Evolutionary conservation across 1,139 yeast species (phyloP).

Genomic region (Lodderomyces orthopsilosis): DNA sequence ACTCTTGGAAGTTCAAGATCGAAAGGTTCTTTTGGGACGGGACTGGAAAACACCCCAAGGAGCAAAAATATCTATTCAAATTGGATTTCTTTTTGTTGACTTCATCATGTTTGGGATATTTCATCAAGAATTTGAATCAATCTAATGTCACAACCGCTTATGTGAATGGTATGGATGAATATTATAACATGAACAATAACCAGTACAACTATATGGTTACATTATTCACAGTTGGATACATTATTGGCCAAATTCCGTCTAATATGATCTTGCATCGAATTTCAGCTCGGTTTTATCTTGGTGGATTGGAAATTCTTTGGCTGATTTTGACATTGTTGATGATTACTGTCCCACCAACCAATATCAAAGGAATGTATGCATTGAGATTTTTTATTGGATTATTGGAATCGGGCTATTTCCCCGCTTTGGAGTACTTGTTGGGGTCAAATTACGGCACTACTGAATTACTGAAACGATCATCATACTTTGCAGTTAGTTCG

Average conservation of each 20-base stretch:
- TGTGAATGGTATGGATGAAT: conserved; percentile 62
- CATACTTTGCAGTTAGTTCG: conserved; percentile 41
- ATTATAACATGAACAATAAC: conserved; percentile 48
- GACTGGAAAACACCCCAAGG: conserved; percentile 44
- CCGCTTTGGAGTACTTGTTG: conserved; percentile 51
- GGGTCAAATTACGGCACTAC: conserved; percentile 35
- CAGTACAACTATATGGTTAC: conserved; percentile 53
- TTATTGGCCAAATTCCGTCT: conserved; percentile 58
- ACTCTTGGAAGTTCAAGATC: conserved; percentile 24
- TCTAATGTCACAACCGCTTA: conserved; percentile 51
- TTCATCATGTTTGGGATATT: conserved; percentile 43
- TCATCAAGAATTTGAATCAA: conserved; percentile 41
- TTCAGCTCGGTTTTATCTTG: conserved; percentile 52
- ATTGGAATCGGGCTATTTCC: conserved; percentile 59
- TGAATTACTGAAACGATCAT: conserved; percentile 40
- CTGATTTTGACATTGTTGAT: conserved; percentile 51
- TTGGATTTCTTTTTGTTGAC: conserved; percentile 44
- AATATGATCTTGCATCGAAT: conserved; percentile 52
- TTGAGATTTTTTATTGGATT: conserved; percentile 58
- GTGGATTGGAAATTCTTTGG: conserved; percentile 57
- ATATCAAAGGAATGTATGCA: conserved; percentile 49
- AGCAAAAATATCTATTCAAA: conserved; percentile 38
- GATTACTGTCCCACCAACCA: conserved; percentile 41
- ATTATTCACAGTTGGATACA: conserved; percentile 57
- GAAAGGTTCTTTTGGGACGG: conserved; percentile 48